phyloP scores from a whole-genome alignment of 2,329 filamentous ascomycete genomes.

The Aquanectria penicillioides region DNA sequence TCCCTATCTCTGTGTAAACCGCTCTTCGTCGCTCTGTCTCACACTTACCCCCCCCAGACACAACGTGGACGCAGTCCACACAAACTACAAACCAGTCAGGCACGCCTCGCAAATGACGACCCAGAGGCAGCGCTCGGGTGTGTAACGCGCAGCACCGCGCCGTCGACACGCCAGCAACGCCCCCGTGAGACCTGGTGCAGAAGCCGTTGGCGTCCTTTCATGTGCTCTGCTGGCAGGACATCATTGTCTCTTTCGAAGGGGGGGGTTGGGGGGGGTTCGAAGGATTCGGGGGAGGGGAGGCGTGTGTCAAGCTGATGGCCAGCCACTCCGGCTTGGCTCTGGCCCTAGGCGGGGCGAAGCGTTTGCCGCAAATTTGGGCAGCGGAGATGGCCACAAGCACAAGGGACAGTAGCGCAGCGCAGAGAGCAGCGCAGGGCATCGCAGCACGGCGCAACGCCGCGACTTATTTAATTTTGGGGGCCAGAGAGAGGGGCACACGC shows the following conservation, averaged over 20 bases:
- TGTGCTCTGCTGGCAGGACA: too few species aligned
- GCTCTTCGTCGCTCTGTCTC: too few species aligned
- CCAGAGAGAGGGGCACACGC: not conserved
- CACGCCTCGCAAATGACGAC: not conserved
- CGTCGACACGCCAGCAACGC: conserved; percentile 11
- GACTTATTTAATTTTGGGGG: not conserved
- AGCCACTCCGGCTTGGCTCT: conserved; percentile 14
- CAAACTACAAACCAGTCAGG: too few species aligned
- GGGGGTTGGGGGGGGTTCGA: conserved; percentile 3
- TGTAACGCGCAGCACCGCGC: not conserved
- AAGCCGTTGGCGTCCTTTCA: conserved; percentile 15
- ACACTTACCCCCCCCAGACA: too few species aligned
- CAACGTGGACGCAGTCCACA: too few species aligned
- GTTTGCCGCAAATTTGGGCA: conserved; percentile 10
- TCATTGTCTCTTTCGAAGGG: not conserved
- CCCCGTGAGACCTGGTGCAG: conserved; percentile 14
- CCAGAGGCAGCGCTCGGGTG: not conserved
- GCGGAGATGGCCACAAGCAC: not conserved
- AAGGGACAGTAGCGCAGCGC: too few species aligned
- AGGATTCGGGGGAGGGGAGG: too few species aligned
- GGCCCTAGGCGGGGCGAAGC: conserved; percentile 1
- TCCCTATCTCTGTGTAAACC: too few species aligned
- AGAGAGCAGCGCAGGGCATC: too few species aligned
- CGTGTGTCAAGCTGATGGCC: too few species aligned
- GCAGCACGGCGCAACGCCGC: too few species aligned